Evolutionary conservation across 129 eudicot genomes (phyloP).

Genomic region (Saposhnikovia divaricata): DNA sequence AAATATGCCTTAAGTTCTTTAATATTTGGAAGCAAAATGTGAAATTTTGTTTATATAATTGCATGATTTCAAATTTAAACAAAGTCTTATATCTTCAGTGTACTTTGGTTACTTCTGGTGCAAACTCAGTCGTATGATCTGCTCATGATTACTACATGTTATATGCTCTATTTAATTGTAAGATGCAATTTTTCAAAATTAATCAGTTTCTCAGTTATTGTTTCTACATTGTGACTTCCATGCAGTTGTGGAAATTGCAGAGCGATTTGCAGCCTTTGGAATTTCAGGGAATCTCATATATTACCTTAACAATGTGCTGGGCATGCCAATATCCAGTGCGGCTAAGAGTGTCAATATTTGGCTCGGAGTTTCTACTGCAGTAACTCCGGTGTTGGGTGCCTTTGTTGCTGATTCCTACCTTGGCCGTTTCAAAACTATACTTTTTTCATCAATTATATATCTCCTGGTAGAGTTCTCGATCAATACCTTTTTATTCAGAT

Average conservation of each 20-base stretch:
- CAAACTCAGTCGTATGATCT: no score
- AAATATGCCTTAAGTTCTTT: no score
- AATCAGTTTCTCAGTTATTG: background rate
- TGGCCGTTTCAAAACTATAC: constrained; percentile 51
- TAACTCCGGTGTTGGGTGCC: constrained; percentile 58
- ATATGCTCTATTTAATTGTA: no score
- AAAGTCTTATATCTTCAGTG: no score
- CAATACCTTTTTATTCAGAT: background rate
- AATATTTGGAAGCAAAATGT: no score
- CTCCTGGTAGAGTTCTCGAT: constrained; percentile 30
- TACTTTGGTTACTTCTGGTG: no score
- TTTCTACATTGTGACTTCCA: background rate
- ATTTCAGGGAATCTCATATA: constrained; percentile 50
- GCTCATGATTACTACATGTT: no score
- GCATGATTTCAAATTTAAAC: no score
- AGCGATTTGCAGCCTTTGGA: constrained; percentile 72
- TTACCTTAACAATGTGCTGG: constrained; percentile 44
- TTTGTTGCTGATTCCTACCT: constrained; percentile 62
- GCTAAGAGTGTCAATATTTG: constrained; percentile 58
- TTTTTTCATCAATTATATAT: constrained; percentile 44
- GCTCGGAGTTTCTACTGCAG: constrained; percentile 53
- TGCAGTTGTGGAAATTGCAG: constrained; percentile 65
- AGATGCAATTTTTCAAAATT: no score
- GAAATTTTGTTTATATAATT: no score
- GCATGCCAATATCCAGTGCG: constrained; percentile 39